Percentiles rank a stretch among this genome's conserved stretches.
These are phyloP conservation scores for Orbilia quercus DNA, from an alignment of 2,329 filamentous ascomycete species.

Conservation along the genomic window DNA sequence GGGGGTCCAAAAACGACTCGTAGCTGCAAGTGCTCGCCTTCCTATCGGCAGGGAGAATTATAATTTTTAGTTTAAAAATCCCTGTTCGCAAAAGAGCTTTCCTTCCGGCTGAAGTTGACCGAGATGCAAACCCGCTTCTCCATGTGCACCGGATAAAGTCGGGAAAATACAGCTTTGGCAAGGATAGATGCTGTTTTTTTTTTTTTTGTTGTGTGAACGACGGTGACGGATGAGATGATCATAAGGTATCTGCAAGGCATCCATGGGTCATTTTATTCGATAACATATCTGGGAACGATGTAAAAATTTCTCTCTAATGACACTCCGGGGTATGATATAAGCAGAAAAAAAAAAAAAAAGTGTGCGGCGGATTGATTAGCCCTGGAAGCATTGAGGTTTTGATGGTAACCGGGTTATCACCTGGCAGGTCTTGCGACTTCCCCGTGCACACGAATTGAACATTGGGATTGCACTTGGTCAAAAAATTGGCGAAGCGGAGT, in stretches of 20 bases:
- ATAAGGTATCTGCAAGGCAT: conserved; percentile 48
- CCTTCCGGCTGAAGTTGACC: conserved; percentile 53
- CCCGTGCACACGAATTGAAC: conserved; percentile 31
- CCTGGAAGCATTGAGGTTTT: conserved; percentile 20
- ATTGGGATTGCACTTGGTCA: conserved; percentile 41
- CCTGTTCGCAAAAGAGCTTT: conserved; percentile 36
- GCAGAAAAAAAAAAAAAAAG: conserved; percentile 20
- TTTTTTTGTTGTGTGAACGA: conserved; percentile 19
- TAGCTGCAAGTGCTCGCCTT: conserved; percentile 44
- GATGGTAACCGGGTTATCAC: conserved; percentile 27
- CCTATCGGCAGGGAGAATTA: conserved; percentile 52
- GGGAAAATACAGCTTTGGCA: conserved; percentile 56
- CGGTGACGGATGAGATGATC: conserved; percentile 32
- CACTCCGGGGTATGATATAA: conserved; percentile 50
- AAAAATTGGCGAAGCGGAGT: conserved; percentile 37
- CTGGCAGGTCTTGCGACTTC: conserved; percentile 31
- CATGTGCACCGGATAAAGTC: conserved; percentile 50
- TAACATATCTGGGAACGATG: conserved; percentile 25
- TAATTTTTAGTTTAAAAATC: conserved; percentile 54
- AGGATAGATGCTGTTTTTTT: conserved; percentile 39
- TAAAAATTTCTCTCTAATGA: conserved; percentile 18
- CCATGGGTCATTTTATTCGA: conserved; percentile 52
- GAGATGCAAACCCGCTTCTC: conserved; percentile 50
- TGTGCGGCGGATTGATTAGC: conserved; percentile 40
- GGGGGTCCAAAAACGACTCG: conserved; percentile 18